Conservation (phyloP, 345 rosid genomes). For the Excoecaria agallocha region DNA sequence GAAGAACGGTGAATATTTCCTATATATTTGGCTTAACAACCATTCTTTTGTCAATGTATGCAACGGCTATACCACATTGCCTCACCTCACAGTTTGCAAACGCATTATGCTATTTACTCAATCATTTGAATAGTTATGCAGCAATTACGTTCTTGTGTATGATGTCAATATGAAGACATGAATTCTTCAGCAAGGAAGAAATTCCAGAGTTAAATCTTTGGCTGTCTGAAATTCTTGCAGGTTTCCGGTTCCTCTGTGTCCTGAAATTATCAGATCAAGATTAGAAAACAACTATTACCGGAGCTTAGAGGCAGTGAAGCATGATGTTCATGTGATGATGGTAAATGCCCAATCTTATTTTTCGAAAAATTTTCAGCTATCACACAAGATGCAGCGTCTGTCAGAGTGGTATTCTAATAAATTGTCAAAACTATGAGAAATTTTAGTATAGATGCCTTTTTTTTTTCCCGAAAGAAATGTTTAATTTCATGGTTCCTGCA, state of each 20-base stretch:
- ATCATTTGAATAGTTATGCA: not conserved
- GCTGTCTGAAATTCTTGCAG: constrained; percentile 12
- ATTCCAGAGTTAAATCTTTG: not conserved
- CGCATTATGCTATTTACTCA: too few species aligned
- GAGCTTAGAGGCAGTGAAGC: constrained; percentile 25
- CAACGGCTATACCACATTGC: too few species aligned
- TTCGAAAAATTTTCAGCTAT: constrained; percentile 10
- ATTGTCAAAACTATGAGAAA: constrained; percentile 4
- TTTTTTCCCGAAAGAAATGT: not conserved
- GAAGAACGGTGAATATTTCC: not conserved
- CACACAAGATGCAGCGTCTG: constrained; percentile 16
- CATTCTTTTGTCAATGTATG: not conserved
- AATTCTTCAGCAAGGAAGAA: not conserved
- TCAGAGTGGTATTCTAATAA: constrained; percentile 23
- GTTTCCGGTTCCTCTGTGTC: constrained; percentile 32
- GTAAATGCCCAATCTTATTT: constrained; percentile 23
- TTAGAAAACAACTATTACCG: constrained; percentile 28
- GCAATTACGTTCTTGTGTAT: not conserved
- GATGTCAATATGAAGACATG: not conserved
- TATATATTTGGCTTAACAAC: not conserved
- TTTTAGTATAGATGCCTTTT: not conserved
- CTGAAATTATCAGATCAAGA: constrained; percentile 22
- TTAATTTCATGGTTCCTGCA: not conserved
- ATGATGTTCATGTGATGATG: constrained; percentile 30
- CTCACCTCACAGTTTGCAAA: too few species aligned